Percentiles rank a stretch among this genome's conserved stretches.
Evolutionary conservation across 306 rosid genomes (phyloP).

Genomic region (Trifolium subterraneum): DNA sequence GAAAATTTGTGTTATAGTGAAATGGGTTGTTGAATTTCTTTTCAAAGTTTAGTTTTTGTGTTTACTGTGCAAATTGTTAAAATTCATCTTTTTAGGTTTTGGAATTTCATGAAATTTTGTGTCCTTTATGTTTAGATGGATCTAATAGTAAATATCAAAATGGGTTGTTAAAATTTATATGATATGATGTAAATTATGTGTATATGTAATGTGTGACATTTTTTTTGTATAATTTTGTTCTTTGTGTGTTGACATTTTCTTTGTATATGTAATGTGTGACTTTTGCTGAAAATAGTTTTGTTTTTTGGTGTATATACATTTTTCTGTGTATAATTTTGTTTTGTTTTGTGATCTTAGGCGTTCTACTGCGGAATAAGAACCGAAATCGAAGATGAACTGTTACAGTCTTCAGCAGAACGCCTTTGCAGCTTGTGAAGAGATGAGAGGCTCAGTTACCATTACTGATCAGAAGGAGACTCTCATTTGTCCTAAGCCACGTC

Average conservation of each 20-base stretch:
- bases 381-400: conserved; percentile 64
- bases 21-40: conserved; percentile 14
- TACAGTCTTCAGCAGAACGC: conserved; percentile 82
- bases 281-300: background rate
- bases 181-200: background rate
- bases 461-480: conserved; percentile 66
- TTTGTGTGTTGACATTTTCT: background rate
- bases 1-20: conserved; percentile 11
- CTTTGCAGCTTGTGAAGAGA: conserved; percentile 67
- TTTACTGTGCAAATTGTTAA: background rate
- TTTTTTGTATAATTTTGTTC: conserved; percentile 6
- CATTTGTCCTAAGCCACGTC: conserved; percentile 84
- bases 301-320: background rate
- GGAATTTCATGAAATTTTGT: background rate
- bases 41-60: background rate
- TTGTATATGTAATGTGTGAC: background rate
- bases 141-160: conserved; percentile 1
- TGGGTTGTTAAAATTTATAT: background rate
- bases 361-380: conserved; percentile 55
- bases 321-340: conserved; percentile 11
- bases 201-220: background rate
- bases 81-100: background rate
- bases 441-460: conserved; percentile 50
- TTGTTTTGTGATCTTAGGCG: conserved; percentile 52
- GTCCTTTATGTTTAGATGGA: background rate